These are phyloP conservation scores for Amphibolis antarctica DNA, from an alignment of 106 monocot species.

Conservation along the genomic window DNA sequence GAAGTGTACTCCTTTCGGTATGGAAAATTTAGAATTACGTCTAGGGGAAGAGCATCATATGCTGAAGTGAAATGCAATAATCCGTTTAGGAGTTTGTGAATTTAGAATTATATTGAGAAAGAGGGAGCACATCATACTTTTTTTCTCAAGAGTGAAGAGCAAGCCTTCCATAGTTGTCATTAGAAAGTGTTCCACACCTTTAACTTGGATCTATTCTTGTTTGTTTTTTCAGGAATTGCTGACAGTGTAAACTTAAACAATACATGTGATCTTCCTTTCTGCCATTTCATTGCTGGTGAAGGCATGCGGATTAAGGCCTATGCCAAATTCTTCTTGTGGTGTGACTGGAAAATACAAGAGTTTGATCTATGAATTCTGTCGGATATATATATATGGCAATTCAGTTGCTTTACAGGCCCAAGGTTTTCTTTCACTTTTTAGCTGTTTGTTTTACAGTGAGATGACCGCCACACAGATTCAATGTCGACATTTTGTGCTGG, in stretches of 20 bases:
- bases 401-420: no score
- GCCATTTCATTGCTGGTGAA: background rate
- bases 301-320: background rate
- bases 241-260: background rate
- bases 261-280: background rate
- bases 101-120: no score
- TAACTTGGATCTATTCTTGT: background rate
- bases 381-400: background rate
- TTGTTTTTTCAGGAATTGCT: slow-evolving; percentile 3
- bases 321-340: background rate
- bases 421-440: background rate
- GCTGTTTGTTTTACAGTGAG: background rate
- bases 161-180: no score
- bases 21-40: no score
- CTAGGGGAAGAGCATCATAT: no score
- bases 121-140: no score
- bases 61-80: no score
- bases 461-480: background rate
- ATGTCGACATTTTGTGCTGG: no score
- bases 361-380: background rate
- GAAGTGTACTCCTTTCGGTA: no score
- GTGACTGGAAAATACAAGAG: background rate
- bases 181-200: background rate
- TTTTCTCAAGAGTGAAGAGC: no score
- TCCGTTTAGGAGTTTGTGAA: no score